Evolutionary conservation across 768 basidiomycete species (phyloP), one percentile per base, ranked within the genome.

Genomic region (Tricholoma saponaceum): DNA sequence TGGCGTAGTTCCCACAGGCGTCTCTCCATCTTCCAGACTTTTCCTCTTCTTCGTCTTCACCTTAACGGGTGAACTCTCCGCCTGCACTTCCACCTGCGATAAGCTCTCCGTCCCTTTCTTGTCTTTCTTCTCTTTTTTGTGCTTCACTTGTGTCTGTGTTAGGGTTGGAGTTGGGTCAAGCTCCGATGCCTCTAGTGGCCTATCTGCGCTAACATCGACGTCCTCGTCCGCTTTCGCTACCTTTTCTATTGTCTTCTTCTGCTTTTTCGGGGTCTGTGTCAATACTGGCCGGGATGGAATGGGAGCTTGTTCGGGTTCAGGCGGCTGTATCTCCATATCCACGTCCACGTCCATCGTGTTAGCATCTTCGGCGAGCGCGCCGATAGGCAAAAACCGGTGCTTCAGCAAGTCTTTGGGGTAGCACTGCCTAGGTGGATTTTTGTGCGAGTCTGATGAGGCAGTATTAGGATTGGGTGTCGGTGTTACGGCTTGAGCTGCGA

Each of bases 361-460:
- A 30, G 6, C n/a, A 3, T 56, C 66, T 7, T 71, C 67, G 12
- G 13, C 43, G 60, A 76, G 66, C 13, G 86, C 81, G 1, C 87
- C 87, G 26, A 79, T 82, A 0, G 89, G 88, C 61, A 82, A 66
- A 67, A 87, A 90, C 1, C 72, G 66, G 62, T 89, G 87, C 57
- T 76, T 89, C 30, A 90, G 74, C 1, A 83, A 61, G 46, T 88
- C 84, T 49, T 75, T 72, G 0, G 89, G 81, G 62, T 90, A 83
- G 9, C 72, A 76, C 3, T 78, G 74, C 18, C 89, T 78, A 1
- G 83, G 77, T 6, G 84, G 81, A 58, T 83, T 83, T 66, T 81
- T 72, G 9, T 63, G 52, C 51, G 64, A 52, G 4, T 62, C 46
- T 1, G 65, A 62, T n/a, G 73, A 60, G 14, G 53, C 26, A n/a